phyloP scores from a whole-genome alignment of 2,329 filamentous ascomycete species.

The Neoarthrinium moseri region DNA sequence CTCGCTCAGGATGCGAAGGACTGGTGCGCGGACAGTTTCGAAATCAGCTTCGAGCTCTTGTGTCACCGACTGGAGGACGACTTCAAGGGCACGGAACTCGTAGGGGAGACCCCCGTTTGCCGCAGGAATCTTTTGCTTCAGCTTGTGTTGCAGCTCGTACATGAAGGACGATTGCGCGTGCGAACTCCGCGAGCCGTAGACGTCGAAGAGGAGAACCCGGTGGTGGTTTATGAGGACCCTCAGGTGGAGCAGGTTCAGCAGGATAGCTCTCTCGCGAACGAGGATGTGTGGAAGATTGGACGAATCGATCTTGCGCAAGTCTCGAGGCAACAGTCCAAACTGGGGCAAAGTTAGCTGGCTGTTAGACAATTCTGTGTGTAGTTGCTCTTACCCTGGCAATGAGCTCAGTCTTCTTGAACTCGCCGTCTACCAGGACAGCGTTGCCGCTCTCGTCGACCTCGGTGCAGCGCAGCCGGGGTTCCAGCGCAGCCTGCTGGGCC shows the following conservation, averaged over 20 bases:
- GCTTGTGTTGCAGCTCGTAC: slow-evolving; percentile 91
- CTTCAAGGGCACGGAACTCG: slow-evolving; percentile 93
- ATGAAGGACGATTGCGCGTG: slow-evolving; percentile 97
- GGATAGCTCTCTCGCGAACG: slow-evolving; percentile 85
- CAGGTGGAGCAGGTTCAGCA: slow-evolving; percentile 94
- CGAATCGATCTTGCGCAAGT: slow-evolving; percentile 96
- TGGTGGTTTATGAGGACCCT: slow-evolving; percentile 95
- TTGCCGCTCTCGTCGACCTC: slow-evolving; percentile 92
- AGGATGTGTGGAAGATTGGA: slow-evolving; percentile 94
- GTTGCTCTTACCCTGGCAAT: slow-evolving; percentile 84
- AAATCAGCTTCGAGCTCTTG: slow-evolving; percentile 91
- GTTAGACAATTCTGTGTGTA: no score
- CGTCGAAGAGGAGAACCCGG: slow-evolving; percentile 91
- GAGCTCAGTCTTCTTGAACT: slow-evolving; percentile 96
- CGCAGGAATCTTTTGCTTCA: slow-evolving; percentile 72
- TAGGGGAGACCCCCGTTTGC: slow-evolving; percentile 75
- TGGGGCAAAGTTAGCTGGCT: slow-evolving; percentile 31
- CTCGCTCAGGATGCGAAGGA: slow-evolving; percentile 83
- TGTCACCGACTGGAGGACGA: slow-evolving; percentile 91
- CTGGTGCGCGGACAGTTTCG: slow-evolving; percentile 87
- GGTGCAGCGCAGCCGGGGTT: slow-evolving; percentile 85
- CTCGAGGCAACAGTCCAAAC: slow-evolving; percentile 90
- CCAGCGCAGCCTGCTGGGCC: slow-evolving; percentile 74
- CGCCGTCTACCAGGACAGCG: slow-evolving; percentile 87
- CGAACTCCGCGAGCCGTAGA: slow-evolving; percentile 90